phyloP scores from a whole-genome alignment of 441 rosid genomes.

The Kokia cookei region DNA sequence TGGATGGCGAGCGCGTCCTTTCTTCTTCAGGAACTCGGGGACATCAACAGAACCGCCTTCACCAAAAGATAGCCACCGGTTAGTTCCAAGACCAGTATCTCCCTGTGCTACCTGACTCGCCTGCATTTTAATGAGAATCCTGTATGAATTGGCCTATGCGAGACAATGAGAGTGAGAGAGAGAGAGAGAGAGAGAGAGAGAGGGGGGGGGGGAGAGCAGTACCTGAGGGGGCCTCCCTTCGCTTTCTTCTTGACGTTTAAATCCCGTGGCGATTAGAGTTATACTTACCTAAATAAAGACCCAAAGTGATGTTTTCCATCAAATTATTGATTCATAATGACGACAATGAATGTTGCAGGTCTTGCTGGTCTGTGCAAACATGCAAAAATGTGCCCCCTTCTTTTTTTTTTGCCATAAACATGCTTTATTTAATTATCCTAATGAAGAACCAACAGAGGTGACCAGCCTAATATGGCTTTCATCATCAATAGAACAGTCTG shows the following conservation, averaged over 20 bases:
- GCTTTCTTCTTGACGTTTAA: constrained; percentile 86
- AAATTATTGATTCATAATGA: not conserved
- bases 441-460: not conserved
- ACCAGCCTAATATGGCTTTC: not conserved
- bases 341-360: not conserved
- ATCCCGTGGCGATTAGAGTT: constrained; percentile 94
- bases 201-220: not conserved
- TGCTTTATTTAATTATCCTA: not conserved
- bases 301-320: not conserved
- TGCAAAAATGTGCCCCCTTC: not conserved
- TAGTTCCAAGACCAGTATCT: constrained; percentile 45
- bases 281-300: constrained; percentile 59
- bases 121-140: constrained; percentile 30
- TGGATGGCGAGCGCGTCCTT: constrained; percentile 88
- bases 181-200: not conserved
- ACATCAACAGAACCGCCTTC: constrained; percentile 80
- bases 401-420: not conserved
- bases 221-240: constrained; percentile 77
- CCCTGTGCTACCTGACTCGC: constrained; percentile 43
- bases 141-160: not conserved
- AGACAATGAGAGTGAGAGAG: not conserved
- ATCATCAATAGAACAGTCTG: not conserved
- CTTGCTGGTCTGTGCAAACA: not conserved
- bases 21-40: constrained; percentile 94
- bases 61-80: constrained; percentile 52